phyloP scores from a whole-genome alignment of 768 basidiomycete genomes.

The Paxillus ammoniavirescens region DNA sequence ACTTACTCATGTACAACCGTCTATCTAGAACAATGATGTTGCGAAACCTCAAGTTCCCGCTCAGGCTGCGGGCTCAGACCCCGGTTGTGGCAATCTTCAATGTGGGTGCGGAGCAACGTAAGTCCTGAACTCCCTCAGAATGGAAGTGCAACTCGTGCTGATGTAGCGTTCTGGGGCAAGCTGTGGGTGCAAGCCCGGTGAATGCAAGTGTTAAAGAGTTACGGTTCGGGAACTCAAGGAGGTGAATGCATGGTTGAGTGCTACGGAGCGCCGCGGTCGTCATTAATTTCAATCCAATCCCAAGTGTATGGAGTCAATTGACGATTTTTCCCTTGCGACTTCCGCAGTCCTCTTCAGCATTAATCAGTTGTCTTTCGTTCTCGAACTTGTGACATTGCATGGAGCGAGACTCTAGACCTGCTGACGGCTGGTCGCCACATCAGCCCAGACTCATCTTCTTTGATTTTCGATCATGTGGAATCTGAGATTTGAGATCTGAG shows the following conservation, averaged over 20 bases:
- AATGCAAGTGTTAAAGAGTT: slow-evolving; percentile 12
- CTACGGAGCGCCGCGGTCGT: background rate
- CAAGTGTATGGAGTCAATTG: background rate
- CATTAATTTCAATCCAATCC: background rate
- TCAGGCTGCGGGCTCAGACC: background rate
- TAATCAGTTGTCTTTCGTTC: background rate
- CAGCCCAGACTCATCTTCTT: too few relatives aligned
- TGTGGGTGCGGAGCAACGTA: slow-evolving; percentile 17
- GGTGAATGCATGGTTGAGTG: background rate
- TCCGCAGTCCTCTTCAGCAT: too few relatives aligned
- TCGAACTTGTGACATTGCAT: background rate
- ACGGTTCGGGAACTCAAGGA: background rate
- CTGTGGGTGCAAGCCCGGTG: slow-evolving; percentile 13
- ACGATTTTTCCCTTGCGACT: too few relatives aligned
- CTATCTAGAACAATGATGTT: background rate
- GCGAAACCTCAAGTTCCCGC: background rate
- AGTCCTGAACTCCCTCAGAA: background rate
- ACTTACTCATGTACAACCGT: background rate
- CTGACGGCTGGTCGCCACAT: background rate
- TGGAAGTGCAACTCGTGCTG: background rate
- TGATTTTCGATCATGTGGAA: too few relatives aligned
- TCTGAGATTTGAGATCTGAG: too few relatives aligned
- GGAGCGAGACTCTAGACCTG: background rate
- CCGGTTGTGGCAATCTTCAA: slow-evolving; percentile 10
- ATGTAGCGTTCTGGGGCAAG: background rate